A percentile compares a stretch with the other conserved stretches of the same genome.
Conservation (phyloP, 352 stramenopile species). For the Globisporangium emineosum region DNA sequence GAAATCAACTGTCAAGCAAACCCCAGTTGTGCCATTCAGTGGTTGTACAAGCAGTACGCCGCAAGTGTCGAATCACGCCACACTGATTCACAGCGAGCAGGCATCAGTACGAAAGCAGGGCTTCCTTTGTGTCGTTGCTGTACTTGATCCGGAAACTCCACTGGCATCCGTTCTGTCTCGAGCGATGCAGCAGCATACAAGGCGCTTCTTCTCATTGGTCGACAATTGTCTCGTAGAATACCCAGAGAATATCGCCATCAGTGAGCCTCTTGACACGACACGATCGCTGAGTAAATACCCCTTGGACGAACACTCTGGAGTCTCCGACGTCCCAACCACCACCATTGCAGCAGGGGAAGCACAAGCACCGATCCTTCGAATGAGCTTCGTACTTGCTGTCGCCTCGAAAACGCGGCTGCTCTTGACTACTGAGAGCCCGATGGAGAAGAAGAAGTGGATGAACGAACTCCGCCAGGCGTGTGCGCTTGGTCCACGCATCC, state of each 20-base stretch:
- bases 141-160: neutral
- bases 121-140: slow-evolving; percentile 24
- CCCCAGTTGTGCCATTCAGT: neutral
- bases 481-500: slow-evolving; percentile 1
- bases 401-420: slow-evolving; percentile 22
- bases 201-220: slow-evolving; percentile 34
- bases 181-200: slow-evolving; percentile 18
- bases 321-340: slow-evolving; percentile 19
- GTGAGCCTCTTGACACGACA: slow-evolving; percentile 14
- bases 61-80: neutral
- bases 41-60: neutral
- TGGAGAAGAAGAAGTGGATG: slow-evolving; percentile 57
- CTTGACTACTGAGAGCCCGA: slow-evolving; percentile 34
- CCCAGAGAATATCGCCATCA: slow-evolving; percentile 27
- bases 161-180: slow-evolving; percentile 19
- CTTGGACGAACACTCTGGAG: slow-evolving; percentile 16
- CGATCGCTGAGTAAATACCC: slow-evolving; percentile 17
- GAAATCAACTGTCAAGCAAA: neutral
- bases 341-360: slow-evolving; percentile 13
- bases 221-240: slow-evolving; percentile 34
- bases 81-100: neutral
- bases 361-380: slow-evolving; percentile 22
- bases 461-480: slow-evolving; percentile 26
- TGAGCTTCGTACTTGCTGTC: slow-evolving; percentile 39
- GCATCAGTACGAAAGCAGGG: slow-evolving; percentile 35